Percentiles rank a stretch among this genome's conserved stretches.
phyloP scores from a whole-genome alignment of 2,329 filamentous ascomycete species.

The Colletotrichum sojae region DNA sequence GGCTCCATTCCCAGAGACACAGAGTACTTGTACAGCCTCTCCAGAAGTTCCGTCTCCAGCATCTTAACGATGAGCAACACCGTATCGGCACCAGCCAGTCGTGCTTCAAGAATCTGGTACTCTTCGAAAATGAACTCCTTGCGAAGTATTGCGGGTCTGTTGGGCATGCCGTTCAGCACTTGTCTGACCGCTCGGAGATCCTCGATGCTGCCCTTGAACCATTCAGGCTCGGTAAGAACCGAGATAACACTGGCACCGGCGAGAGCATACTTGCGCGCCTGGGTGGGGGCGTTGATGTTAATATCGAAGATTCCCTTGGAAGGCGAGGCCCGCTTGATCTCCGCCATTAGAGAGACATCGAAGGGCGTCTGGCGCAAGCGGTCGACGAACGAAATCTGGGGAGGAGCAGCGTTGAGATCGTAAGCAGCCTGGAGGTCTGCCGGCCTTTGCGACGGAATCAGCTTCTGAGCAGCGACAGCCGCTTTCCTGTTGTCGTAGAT shows the following conservation, averaged over 20 bases:
- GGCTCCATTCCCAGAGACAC: constrained; percentile 95
- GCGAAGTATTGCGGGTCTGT: constrained; percentile 89
- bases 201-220: constrained; percentile 99
- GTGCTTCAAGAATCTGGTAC: constrained; percentile 96
- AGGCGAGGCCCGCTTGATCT: constrained; percentile 96
- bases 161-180: constrained; percentile 90
- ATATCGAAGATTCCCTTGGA: constrained; percentile 96
- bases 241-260: constrained; percentile 98
- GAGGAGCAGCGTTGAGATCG: constrained; percentile 85
- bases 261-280: constrained; percentile 91
- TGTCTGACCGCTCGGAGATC: constrained; percentile 90
- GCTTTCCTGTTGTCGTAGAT: constrained; percentile 89
- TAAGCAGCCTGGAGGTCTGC: constrained; percentile 90
- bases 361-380: constrained; percentile 87
- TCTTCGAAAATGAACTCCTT: constrained; percentile 99
- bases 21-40: constrained; percentile 89
- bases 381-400: constrained; percentile 84
- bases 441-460: constrained; percentile 86
- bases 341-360: constrained; percentile 93
- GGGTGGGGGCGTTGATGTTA: constrained; percentile 87
- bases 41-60: constrained; percentile 82
- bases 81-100: constrained; percentile 93
- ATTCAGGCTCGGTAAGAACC: constrained; percentile 97
- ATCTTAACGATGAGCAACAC: constrained; percentile 98
- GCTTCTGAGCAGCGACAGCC: constrained; percentile 84